A percentile compares a stretch with the other conserved stretches of the same genome.
Evolutionary conservation across 495 filamentous ascomycete species (phyloP).

Genomic region (Hypoxylon crocopeplum): DNA sequence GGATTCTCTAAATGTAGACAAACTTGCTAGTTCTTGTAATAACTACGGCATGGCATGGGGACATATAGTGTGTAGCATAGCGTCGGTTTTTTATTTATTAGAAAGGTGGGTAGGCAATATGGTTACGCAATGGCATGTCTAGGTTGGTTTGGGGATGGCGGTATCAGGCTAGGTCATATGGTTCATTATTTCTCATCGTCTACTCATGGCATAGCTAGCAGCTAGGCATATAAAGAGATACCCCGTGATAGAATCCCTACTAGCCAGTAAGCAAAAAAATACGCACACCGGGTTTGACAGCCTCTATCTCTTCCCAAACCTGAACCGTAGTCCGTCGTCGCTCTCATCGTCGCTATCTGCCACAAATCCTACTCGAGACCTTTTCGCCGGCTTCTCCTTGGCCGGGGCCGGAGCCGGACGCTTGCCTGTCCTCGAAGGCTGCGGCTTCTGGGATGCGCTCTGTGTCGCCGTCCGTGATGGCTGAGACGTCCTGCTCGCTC

Average conservation of each 20-base stretch:
- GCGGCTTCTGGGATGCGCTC: conserved; percentile 30
- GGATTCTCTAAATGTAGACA: neutral
- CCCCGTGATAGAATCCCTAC: conserved; percentile 7
- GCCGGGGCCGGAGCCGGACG: conserved; percentile 45
- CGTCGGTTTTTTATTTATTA: conserved; percentile 9
- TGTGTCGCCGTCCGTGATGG: conserved; percentile 43
- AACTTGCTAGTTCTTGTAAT: neutral
- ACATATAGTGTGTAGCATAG: conserved; percentile 10
- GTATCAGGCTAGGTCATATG: neutral
- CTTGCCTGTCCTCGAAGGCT: conserved; percentile 42
- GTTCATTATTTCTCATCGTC: neutral
- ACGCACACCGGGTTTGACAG: neutral
- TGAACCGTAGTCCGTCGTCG: conserved; percentile 64
- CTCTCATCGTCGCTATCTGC: conserved; percentile 53
- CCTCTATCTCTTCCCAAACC: conserved; percentile 61
- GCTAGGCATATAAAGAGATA: conserved; percentile 27
- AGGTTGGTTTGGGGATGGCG: neutral
- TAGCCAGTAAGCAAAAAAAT: neutral
- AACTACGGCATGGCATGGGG: neutral
- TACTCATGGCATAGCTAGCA: conserved; percentile 4
- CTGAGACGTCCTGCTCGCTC: conserved; percentile 31
- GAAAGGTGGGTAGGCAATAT: conserved; percentile 1
- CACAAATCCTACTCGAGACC: conserved; percentile 39
- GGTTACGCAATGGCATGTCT: neutral
- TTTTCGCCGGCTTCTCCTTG: conserved; percentile 53